phyloP scores from a whole-genome alignment of 75 land plant species.

The Cunninghamia lanceolata region DNA sequence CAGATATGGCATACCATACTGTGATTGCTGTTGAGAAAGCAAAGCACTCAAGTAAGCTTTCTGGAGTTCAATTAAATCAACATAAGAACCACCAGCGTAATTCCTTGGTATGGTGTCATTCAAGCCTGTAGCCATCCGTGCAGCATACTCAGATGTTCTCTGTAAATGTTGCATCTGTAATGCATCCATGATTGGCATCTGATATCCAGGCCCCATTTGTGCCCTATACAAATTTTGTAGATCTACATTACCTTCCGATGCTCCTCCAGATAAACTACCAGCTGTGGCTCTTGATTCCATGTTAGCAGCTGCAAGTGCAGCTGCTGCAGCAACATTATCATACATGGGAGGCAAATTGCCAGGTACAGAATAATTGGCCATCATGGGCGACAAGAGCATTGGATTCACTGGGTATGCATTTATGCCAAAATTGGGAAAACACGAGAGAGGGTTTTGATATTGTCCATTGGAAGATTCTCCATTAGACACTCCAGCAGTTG shows the following conservation, averaged over 20 bases:
- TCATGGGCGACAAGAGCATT: slow-evolving; percentile 45
- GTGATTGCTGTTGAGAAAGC: slow-evolving; percentile 59
- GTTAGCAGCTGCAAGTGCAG: slow-evolving; percentile 57
- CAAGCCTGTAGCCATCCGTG: slow-evolving; percentile 40
- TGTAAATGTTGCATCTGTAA: slow-evolving; percentile 66
- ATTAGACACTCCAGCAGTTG: slow-evolving; percentile 26
- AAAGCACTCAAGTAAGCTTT: slow-evolving; percentile 53
- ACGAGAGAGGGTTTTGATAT: slow-evolving; percentile 49
- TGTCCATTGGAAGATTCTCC: slow-evolving; percentile 38
- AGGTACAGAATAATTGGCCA: slow-evolving; percentile 50
- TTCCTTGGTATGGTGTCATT: slow-evolving; percentile 49
- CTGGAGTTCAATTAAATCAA: slow-evolving; percentile 59
- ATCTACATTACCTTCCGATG: slow-evolving; percentile 26
- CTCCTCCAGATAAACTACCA: slow-evolving; percentile 34
- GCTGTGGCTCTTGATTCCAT: slow-evolving; percentile 48
- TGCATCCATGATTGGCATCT: slow-evolving; percentile 56
- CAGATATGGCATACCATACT: slow-evolving; percentile 51
- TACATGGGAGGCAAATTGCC: slow-evolving; percentile 38
- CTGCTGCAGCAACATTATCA: slow-evolving; percentile 56
- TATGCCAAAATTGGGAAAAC: slow-evolving; percentile 53
- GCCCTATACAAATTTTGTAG: slow-evolving; percentile 49
- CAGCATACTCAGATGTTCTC: slow-evolving; percentile 62
- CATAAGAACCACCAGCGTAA: slow-evolving; percentile 46
- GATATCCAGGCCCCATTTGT: slow-evolving; percentile 40
- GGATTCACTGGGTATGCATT: slow-evolving; percentile 56